phyloP scores from a whole-genome alignment of 352 stramenopile species.

The Phytopythium oedochilum region DNA sequence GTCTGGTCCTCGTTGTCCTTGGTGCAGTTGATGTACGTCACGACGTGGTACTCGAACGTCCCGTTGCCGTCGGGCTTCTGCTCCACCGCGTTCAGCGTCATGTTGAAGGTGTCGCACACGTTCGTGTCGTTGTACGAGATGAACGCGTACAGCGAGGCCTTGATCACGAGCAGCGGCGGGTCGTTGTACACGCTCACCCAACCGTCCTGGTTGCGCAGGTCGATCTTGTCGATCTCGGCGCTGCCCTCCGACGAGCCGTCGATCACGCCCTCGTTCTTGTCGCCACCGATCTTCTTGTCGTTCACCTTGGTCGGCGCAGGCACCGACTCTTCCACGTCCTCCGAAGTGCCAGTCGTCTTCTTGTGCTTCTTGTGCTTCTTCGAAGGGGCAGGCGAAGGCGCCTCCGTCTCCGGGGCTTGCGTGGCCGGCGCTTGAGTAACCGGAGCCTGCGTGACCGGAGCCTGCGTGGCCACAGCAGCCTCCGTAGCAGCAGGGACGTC shows the following conservation, averaged over 20 bases:
- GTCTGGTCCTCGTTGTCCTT: constrained; percentile 72
- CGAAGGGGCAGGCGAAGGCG: constrained; percentile 6
- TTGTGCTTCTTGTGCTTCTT: constrained; percentile 14
- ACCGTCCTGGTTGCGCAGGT: constrained; percentile 59
- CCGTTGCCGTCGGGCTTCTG: constrained; percentile 72
- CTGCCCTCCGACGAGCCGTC: constrained; percentile 74
- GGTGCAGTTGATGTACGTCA: constrained; percentile 84
- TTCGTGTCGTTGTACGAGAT: constrained; percentile 81
- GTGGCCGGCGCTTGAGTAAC: background rate
- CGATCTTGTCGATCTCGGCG: constrained; percentile 84
- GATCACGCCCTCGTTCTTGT: constrained; percentile 73
- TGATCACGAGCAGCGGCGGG: constrained; percentile 72
- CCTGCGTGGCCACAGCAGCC: constrained; percentile 12
- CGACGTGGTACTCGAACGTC: constrained; percentile 76
- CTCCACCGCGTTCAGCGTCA: constrained; percentile 83
- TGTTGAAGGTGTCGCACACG: constrained; percentile 84
- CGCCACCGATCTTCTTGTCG: constrained; percentile 71
- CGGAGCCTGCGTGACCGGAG: constrained; percentile 7
- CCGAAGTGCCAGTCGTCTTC: background rate
- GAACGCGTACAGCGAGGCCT: constrained; percentile 83
- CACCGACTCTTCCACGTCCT: constrained; percentile 7
- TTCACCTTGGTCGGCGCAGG: constrained; percentile 16
- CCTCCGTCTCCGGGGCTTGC: constrained; percentile 7
- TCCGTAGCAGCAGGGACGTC: background rate
- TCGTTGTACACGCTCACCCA: constrained; percentile 85